phyloP scores from a whole-genome alignment of 1,139 yeast genomes.

The Sugiyamaella castrensis region DNA sequence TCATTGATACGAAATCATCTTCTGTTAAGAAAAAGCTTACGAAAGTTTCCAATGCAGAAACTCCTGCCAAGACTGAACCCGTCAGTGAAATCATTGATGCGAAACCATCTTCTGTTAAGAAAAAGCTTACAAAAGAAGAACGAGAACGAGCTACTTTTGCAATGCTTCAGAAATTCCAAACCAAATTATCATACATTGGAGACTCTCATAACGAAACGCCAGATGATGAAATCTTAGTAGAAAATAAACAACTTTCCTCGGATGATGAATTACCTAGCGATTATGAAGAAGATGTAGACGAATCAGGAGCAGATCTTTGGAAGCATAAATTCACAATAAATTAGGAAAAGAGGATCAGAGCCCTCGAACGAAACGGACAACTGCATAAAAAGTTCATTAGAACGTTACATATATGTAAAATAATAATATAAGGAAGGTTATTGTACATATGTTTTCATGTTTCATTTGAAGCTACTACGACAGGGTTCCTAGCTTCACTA shows the following conservation, averaged over 20 bases:
- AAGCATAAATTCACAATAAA: slow-evolving; percentile 1
- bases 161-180: slow-evolving; percentile 26
- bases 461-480: slow-evolving; percentile 7
- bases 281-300: slow-evolving; percentile 27
- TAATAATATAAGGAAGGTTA: neutral
- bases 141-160: slow-evolving; percentile 19
- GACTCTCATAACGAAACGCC: neutral
- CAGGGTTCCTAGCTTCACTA: slow-evolving; percentile 35
- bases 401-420: slow-evolving; percentile 1
- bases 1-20: too few relatives aligned
- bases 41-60: neutral
- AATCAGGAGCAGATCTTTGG: slow-evolving; percentile 14
- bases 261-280: slow-evolving; percentile 32
- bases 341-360: neutral
- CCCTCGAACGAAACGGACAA: neutral
- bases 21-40: neutral
- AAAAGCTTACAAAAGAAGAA: neutral
- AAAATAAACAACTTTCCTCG: slow-evolving; percentile 1
- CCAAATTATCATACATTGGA: slow-evolving; percentile 24
- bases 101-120: neutral
- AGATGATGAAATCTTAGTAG: neutral
- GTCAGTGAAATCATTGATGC: neutral
- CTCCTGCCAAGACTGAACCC: slow-evolving; percentile 9
- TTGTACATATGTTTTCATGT: slow-evolving; percentile 7
- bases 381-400: neutral